Conservation (phyloP, 257 asterid genomes). For the Capsicum chinense region DNA sequence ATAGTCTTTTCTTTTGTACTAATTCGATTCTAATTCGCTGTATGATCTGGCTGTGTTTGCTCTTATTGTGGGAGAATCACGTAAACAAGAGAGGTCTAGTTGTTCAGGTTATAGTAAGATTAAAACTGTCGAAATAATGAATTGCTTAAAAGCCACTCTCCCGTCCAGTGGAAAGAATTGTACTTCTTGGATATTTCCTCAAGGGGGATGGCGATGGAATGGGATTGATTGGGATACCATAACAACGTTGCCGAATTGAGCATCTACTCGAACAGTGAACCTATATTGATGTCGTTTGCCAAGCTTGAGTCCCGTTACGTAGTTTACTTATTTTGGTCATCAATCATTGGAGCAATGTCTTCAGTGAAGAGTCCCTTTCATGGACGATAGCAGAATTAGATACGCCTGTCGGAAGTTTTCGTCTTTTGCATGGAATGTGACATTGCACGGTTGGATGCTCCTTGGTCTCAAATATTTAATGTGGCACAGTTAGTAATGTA, state of each 20-base stretch:
- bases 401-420: neutral
- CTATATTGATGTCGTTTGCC: neutral
- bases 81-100: neutral
- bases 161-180: neutral
- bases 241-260: neutral
- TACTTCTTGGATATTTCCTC: neutral
- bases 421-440: constrained; percentile 7
- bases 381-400: neutral
- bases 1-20: neutral
- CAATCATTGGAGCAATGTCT: neutral
- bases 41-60: neutral
- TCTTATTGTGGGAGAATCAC: neutral
- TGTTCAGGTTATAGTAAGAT: neutral
- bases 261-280: neutral
- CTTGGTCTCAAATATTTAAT: neutral
- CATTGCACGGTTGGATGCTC: neutral
- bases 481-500: neutral
- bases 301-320: neutral
- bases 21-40: neutral
- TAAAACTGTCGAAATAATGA: neutral
- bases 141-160: neutral
- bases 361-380: neutral
- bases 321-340: neutral
- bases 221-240: neutral
- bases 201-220: neutral